Conservation (phyloP, 192 early-diverging fungal species). For the Coemansia sp. region DNA sequence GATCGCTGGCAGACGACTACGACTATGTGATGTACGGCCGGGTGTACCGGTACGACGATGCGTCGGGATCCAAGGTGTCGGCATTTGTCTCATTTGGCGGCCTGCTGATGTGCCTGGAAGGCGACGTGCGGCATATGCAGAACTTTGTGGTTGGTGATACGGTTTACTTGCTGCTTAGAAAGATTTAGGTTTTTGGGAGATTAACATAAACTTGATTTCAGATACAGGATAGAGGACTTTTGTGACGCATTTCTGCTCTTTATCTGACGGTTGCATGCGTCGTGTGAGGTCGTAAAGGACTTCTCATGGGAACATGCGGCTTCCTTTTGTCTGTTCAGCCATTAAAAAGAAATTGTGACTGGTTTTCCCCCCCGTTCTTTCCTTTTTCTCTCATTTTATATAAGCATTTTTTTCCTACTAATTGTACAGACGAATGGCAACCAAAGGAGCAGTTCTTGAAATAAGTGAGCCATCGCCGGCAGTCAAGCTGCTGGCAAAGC, state of each 20-base stretch:
- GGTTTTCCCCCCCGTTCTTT: neutral
- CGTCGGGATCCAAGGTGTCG: conserved; percentile 63
- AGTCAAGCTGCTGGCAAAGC: conserved; percentile 45
- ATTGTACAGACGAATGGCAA: neutral
- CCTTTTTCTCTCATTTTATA: neutral
- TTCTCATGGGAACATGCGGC: too few relatives aligned
- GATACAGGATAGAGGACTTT: neutral
- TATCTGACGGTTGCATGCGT: too few relatives aligned
- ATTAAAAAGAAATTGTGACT: too few relatives aligned
- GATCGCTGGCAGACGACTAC: conserved; percentile 88
- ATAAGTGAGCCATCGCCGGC: conserved; percentile 23
- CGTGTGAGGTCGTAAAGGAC: too few relatives aligned
- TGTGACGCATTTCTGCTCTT: too few relatives aligned
- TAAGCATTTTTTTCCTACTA: neutral
- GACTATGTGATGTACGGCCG: conserved; percentile 99
- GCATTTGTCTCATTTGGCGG: conserved; percentile 92
- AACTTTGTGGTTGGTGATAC: conserved; percentile 84
- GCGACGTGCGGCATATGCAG: conserved; percentile 77
- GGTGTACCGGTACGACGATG: conserved; percentile 93
- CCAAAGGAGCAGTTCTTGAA: conserved; percentile 3
- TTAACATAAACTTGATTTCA: neutral
- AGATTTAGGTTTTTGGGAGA: conserved; percentile 12
- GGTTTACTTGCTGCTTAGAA: conserved; percentile 82
- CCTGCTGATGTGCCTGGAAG: conserved; percentile 84
- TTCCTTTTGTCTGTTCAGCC: too few relatives aligned